Conservation (phyloP, 1,284 basidiomycete genomes). For the Papiliotrema flavescens region DNA sequence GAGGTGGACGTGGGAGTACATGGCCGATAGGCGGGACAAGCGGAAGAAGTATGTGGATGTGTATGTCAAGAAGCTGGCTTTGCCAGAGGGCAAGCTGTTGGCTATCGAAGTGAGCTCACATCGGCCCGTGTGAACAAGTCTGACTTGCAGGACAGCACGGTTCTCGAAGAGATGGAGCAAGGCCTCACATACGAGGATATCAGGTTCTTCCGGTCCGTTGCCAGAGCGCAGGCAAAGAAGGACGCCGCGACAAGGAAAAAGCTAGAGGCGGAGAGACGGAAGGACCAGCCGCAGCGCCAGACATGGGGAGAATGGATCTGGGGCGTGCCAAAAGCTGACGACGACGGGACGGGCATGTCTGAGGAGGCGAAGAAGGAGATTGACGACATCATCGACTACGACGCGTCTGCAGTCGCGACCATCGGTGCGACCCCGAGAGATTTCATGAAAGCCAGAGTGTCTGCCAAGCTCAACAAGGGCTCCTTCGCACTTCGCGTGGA, state of each 20-base stretch:
- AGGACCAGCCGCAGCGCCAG: conserved; percentile 53
- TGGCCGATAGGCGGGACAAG: conserved; percentile 83
- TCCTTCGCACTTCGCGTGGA: conserved; percentile 75
- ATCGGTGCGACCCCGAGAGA: conserved; percentile 67
- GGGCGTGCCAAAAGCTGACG: conserved; percentile 54
- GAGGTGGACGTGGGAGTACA: conserved; percentile 91
- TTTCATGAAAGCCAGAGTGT: conserved; percentile 73
- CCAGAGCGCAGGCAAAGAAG: conserved; percentile 81
- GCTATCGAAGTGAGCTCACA: conserved; percentile 52
- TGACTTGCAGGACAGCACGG: conserved; percentile 57
- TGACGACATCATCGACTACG: conserved; percentile 91
- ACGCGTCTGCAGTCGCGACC: conserved; percentile 69
- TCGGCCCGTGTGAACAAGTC: neutral
- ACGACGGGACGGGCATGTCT: conserved; percentile 52
- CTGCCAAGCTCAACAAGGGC: conserved; percentile 77
- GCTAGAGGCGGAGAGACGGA: conserved; percentile 63
- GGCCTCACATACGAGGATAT: conserved; percentile 93
- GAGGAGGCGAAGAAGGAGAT: conserved; percentile 91
- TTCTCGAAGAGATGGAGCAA: conserved; percentile 68
- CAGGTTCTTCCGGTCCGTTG: conserved; percentile 95
- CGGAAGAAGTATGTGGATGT: conserved; percentile 75
- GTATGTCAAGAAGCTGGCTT: conserved; percentile 64
- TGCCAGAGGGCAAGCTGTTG: conserved; percentile 50
- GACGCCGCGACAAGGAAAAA: conserved; percentile 68
- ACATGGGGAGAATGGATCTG: conserved; percentile 84